These are phyloP conservation scores for Mycena pura DNA, from an alignment of 768 basidiomycete genomes.

Conservation along the genomic window DNA sequence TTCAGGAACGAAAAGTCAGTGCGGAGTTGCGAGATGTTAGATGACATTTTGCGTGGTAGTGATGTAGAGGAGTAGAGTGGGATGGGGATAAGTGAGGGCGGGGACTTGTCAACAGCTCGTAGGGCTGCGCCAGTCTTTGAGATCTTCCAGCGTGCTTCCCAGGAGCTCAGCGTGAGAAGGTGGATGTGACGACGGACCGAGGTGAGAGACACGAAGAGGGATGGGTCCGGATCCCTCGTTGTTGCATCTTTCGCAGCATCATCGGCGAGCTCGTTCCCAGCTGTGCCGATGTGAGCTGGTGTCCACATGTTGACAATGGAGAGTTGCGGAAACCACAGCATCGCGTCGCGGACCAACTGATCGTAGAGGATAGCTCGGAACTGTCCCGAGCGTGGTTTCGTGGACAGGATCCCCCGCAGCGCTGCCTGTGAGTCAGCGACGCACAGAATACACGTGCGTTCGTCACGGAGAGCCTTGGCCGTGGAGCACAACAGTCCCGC, in stretches of 20 bases:
- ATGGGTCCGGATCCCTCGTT: neutral
- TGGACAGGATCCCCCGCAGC: slow-evolving; percentile 2
- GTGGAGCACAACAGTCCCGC: neutral
- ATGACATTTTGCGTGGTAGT: neutral
- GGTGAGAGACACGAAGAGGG: neutral
- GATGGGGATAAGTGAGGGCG: neutral
- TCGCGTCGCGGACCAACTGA: neutral
- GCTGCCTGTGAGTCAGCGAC: slow-evolving; percentile 8
- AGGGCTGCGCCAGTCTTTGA: neutral
- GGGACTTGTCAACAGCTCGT: neutral
- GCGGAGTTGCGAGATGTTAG: too few species aligned
- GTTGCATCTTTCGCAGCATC: neutral
- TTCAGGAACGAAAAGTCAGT: neutral
- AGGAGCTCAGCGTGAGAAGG: neutral
- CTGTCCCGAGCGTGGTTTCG: slow-evolving; percentile 5
- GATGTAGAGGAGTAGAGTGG: neutral
- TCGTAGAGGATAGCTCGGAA: slow-evolving; percentile 3
- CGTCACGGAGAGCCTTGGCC: neutral
- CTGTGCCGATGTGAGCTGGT: slow-evolving; percentile 1
- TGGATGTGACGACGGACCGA: neutral
- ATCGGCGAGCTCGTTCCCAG: slow-evolving; percentile 4
- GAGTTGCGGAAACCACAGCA: neutral
- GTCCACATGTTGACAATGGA: slow-evolving; percentile 3
- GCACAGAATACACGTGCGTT: neutral
- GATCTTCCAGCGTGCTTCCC: neutral